A percentile compares a stretch with the other conserved stretches of the same genome.
These are phyloP conservation scores for Mycena floridula DNA, from an alignment of 768 basidiomycete species.

Conservation along the genomic window DNA sequence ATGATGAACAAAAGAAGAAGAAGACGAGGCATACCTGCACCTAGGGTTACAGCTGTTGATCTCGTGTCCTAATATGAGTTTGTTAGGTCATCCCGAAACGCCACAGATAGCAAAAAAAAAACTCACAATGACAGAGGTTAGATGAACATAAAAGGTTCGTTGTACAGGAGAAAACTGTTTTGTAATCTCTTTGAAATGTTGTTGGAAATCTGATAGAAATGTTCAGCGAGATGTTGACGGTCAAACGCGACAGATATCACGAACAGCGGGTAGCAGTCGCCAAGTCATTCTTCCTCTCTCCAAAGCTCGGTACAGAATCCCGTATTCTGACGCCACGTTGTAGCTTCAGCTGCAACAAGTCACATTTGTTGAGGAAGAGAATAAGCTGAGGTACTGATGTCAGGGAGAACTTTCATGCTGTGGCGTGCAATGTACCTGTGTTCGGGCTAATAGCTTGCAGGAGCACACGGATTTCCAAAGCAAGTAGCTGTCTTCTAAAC, in stretches of 20 bases:
- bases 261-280: conserved; percentile 65
- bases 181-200: conserved; percentile 73
- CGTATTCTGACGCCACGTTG: conserved; percentile 58
- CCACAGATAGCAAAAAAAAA: conserved; percentile 1
- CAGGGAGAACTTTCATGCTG: neutral
- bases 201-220: conserved; percentile 56
- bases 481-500: conserved; percentile 70
- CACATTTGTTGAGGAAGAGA: conserved; percentile 62
- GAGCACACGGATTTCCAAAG: conserved; percentile 73
- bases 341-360: conserved; percentile 68
- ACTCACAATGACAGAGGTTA: conserved; percentile 75
- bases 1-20: conserved; percentile 4
- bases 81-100: conserved; percentile 6
- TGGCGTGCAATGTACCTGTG: conserved; percentile 28
- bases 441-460: conserved; percentile 55
- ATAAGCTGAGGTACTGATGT: conserved; percentile 11
- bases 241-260: conserved; percentile 17
- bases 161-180: conserved; percentile 55
- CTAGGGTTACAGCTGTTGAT: conserved; percentile 66
- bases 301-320: conserved; percentile 69
- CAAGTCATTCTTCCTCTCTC: conserved; percentile 66
- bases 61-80: conserved; percentile 52
- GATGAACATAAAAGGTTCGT: conserved; percentile 65
- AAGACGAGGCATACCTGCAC: conserved; percentile 42
- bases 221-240: neutral